Base-by-base conservation (phyloP, 176 grass and related monocot species). In the Eragrostis curvula region DNA sequence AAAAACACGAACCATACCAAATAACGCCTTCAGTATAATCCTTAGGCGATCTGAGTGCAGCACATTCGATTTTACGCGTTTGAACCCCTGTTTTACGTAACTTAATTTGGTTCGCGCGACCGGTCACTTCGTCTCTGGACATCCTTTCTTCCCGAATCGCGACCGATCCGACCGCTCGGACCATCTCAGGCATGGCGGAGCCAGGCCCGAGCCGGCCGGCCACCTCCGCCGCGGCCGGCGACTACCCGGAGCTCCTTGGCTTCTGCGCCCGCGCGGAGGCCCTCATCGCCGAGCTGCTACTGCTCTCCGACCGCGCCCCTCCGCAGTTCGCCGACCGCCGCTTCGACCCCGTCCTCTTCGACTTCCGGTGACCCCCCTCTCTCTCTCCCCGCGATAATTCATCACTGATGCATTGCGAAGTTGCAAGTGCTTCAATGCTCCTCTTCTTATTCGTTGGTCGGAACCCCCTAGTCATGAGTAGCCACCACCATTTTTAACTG, bases 301-400 rank as follows among this genome's bases (percentile, higher is more conserved):
- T 86, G 18, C 93, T 96, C 53, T 81, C 85, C n/a, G 88, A 92
- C 77, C 82, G 80, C 63, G 12, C 78, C 39, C 88, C 88, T 23
- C 40, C 85, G 67, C 63, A 88, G 79, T 96, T 92, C 87, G 47
- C 75, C 57, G 79, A 92, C 79, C 85, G 71, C 78, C 71, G 83
- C 47, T 92, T 86, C 64, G 85, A 90, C 42, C 44, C 85, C 55
- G 85, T 92, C 58, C 93, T 96, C 85, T 92, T 96, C 57, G 93
- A 96, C 87, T 77, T 96, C 78, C 75, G 90, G 93, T 88, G 57
- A 5, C 55, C n/a, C n/a, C n/a, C 48, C 73, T 51, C 29, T 63
- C 66, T 39, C 17, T 55, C 73, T n/a, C 44, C 24, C 8, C 2
- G 32, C 21, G 42, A 48, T n/a, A 63, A 73, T 49, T 39, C 40